A percentile compares a stretch with the other conserved stretches of the same genome.
Evolutionary conservation across 106 monocot species (phyloP).

Genomic region (Dioscorea zingiberensis): DNA sequence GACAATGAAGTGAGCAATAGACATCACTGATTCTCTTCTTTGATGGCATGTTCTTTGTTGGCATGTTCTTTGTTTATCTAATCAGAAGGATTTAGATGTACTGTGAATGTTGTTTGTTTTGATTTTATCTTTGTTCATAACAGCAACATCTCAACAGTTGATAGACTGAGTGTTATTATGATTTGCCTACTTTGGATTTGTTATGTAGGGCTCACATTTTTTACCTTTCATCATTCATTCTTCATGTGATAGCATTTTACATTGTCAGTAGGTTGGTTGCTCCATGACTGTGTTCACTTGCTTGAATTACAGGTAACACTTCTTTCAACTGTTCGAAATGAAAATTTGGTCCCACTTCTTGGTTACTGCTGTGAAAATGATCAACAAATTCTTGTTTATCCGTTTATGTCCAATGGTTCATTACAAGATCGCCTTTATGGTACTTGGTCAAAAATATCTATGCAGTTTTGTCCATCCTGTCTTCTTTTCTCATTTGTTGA

Average conservation of each 20-base stretch:
- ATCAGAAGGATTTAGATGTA: neutral
- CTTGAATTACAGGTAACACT: constrained; percentile 33
- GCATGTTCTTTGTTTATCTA: neutral
- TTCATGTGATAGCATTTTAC: neutral
- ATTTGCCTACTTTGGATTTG: neutral
- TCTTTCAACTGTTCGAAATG: constrained; percentile 49
- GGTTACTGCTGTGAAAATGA: constrained; percentile 67
- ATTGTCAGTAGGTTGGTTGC: neutral
- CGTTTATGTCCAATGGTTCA: constrained; percentile 69
- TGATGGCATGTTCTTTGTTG: neutral
- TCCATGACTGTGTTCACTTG: neutral
- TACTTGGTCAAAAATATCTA: neutral
- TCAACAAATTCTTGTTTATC: constrained; percentile 63
- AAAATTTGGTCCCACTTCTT: constrained; percentile 63
- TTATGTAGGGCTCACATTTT: too few relatives aligned
- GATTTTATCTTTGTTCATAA: neutral
- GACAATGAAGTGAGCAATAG: constrained; percentile 42
- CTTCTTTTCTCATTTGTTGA: neutral
- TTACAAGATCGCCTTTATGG: constrained; percentile 64
- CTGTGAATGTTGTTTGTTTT: neutral
- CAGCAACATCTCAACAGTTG: neutral
- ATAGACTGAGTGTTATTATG: neutral
- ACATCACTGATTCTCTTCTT: neutral
- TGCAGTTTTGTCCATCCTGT: neutral
- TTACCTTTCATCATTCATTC: too few relatives aligned